These are phyloP conservation scores for Lactifluus volemus DNA, from an alignment of 768 basidiomycete species.

Conservation along the genomic window DNA sequence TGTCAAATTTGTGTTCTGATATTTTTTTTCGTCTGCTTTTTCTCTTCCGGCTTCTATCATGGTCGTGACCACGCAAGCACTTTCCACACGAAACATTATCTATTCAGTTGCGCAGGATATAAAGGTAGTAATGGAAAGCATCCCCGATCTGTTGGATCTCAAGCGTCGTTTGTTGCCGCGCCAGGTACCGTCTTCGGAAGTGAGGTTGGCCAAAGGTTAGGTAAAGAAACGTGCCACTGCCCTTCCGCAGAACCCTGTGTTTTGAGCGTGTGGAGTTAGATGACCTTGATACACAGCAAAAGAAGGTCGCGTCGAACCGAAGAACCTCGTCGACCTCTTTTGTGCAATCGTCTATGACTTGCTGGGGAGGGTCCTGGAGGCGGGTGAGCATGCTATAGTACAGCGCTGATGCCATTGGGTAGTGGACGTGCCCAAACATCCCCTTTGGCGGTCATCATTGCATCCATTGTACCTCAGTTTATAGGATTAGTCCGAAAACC, in stretches of 20 bases:
- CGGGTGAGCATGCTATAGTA: background rate
- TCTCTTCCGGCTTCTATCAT: too few relatives aligned
- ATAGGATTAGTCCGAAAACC: background rate
- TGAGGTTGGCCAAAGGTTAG: slow-evolving; percentile 88
- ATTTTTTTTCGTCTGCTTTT: background rate
- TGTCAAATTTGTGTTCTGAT: slow-evolving; percentile 84
- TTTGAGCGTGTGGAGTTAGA: background rate
- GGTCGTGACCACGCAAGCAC: background rate
- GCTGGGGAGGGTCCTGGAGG: slow-evolving; percentile 62
- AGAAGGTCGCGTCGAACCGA: slow-evolving; percentile 36
- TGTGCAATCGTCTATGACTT: slow-evolving; percentile 61
- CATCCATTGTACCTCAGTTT: slow-evolving; percentile 68
- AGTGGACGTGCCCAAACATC: slow-evolving; percentile 59
- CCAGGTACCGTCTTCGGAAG: slow-evolving; percentile 66
- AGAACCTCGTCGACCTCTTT: slow-evolving; percentile 71
- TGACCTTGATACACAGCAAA: background rate
- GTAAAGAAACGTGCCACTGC: slow-evolving; percentile 60
- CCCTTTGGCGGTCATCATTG: slow-evolving; percentile 77
- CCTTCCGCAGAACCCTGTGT: slow-evolving; percentile 51
- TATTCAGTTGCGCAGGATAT: slow-evolving; percentile 44
- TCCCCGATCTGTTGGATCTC: slow-evolving; percentile 68
- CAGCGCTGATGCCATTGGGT: background rate
- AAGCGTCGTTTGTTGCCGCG: slow-evolving; percentile 44
- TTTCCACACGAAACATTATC: background rate
- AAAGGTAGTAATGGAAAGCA: slow-evolving; percentile 77